Evolutionary conservation across 768 basidiomycete species (phyloP).

Genomic region (Filobasidium wieringae): DNA sequence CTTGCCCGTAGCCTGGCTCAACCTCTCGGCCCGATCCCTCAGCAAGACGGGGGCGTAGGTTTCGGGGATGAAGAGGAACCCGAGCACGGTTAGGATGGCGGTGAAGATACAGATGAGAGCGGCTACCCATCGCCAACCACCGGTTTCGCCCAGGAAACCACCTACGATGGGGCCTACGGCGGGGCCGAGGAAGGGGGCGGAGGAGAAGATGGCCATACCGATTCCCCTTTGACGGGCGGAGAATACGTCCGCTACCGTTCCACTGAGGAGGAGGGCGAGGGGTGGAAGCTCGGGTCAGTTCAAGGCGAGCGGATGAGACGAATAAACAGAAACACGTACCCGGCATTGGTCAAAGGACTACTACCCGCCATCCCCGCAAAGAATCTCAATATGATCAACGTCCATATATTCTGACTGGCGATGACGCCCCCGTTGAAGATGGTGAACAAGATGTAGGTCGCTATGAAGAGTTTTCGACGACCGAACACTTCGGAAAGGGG

Average conservation of each 20-base stretch:
- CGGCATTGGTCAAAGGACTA: slow-evolving; percentile 40
- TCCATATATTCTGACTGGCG: slow-evolving; percentile 36
- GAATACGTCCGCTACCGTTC: slow-evolving; percentile 32
- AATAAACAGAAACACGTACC: slow-evolving; percentile 18
- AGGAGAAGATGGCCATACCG: slow-evolving; percentile 35
- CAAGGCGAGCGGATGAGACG: neutral
- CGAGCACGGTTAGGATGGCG: slow-evolving; percentile 25
- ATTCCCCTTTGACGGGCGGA: slow-evolving; percentile 34
- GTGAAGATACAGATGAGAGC: slow-evolving; percentile 32
- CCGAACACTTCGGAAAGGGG: slow-evolving; percentile 40
- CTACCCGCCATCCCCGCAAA: slow-evolving; percentile 39
- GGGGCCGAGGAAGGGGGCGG: slow-evolving; percentile 31
- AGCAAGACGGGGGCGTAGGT: slow-evolving; percentile 38
- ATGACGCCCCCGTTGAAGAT: slow-evolving; percentile 37
- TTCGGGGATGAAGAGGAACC: slow-evolving; percentile 29
- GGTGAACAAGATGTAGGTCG: slow-evolving; percentile 37
- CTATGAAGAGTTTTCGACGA: slow-evolving; percentile 38
- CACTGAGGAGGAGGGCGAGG: slow-evolving; percentile 3
- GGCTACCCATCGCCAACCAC: slow-evolving; percentile 37
- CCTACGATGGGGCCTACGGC: slow-evolving; percentile 20
- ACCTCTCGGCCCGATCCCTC: slow-evolving; percentile 26
- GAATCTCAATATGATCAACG: slow-evolving; percentile 41
- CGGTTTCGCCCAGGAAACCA: slow-evolving; percentile 36
- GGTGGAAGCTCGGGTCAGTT: neutral
- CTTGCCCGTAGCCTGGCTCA: slow-evolving; percentile 31